phyloP scores from a whole-genome alignment of 345 rosid species.

The Euphorbia peplus region DNA sequence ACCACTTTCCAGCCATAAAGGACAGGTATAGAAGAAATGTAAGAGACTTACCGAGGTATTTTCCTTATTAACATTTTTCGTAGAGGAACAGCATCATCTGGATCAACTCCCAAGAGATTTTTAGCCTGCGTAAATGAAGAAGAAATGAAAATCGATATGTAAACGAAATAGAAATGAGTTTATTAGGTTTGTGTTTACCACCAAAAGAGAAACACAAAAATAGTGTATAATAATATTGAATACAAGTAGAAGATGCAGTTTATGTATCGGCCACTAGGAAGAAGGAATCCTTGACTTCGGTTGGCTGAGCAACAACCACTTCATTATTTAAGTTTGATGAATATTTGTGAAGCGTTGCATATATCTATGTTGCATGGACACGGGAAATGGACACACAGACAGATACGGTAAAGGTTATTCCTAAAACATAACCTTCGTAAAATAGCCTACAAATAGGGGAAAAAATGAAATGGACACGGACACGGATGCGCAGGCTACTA shows the following conservation, averaged over 20 bases:
- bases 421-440: no score
- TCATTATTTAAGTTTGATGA: no score
- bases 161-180: not conserved
- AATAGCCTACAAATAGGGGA: no score
- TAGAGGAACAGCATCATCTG: slow-evolving; percentile 61
- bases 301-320: no score
- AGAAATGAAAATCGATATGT: not conserved
- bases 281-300: no score
- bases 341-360: no score
- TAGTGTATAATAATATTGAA: not conserved
- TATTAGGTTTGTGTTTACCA: not conserved
- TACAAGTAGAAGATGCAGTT: not conserved
- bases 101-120: slow-evolving; percentile 82
- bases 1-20: not conserved
- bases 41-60: slow-evolving; percentile 64
- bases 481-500: no score
- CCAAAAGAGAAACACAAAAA: not conserved
- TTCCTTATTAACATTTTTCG: slow-evolving; percentile 83
- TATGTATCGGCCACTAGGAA: no score
- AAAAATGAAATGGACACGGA: no score
- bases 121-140: slow-evolving; percentile 53
- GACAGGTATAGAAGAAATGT: not conserved
- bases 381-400: no score
- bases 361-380: no score
- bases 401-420: no score